Evolutionary conservation across 2,329 filamentous ascomycete species (phyloP).

Genomic region (Bipolaris zeicola): DNA sequence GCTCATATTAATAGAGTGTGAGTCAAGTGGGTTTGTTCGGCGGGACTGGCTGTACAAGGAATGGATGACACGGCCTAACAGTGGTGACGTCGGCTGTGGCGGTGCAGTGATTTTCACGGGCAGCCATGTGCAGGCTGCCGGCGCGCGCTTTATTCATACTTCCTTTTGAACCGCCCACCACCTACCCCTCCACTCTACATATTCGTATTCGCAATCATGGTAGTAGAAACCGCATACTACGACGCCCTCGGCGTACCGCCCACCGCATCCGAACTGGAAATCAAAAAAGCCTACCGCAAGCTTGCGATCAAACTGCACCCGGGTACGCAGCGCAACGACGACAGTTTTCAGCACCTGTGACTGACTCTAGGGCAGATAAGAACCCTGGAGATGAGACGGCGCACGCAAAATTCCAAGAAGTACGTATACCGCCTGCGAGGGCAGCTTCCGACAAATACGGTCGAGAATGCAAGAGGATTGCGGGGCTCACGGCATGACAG

Average conservation of each 20-base stretch:
- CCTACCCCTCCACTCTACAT: conserved; percentile 1
- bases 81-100: conserved; percentile 27
- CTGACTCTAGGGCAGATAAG: conserved; percentile 69
- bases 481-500: conserved; percentile 47
- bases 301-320: conserved; percentile 93
- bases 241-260: conserved; percentile 84
- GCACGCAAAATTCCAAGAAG: conserved; percentile 90
- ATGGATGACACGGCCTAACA: conserved; percentile 11
- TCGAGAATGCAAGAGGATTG: conserved; percentile 14
- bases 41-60: not conserved
- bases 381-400: conserved; percentile 95
- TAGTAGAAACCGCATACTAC: conserved; percentile 87
- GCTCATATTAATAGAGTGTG: not conserved
- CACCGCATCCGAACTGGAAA: conserved; percentile 86
- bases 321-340: conserved; percentile 57
- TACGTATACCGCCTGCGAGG: conserved; percentile 48
- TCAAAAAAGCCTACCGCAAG: conserved; percentile 94
- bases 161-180: conserved; percentile 14
- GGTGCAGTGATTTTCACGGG: conserved; percentile 24
- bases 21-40: not conserved
- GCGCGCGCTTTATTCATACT: conserved; percentile 25
- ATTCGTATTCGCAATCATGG: conserved; percentile 61
- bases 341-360: conserved; percentile 2
- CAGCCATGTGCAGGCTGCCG: conserved; percentile 16
- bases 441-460: conserved; percentile 5